Evolutionary conservation across 768 basidiomycete species (phyloP), one percentile per base, ranked within the genome.

Genomic region (Boletus speciosus): DNA sequence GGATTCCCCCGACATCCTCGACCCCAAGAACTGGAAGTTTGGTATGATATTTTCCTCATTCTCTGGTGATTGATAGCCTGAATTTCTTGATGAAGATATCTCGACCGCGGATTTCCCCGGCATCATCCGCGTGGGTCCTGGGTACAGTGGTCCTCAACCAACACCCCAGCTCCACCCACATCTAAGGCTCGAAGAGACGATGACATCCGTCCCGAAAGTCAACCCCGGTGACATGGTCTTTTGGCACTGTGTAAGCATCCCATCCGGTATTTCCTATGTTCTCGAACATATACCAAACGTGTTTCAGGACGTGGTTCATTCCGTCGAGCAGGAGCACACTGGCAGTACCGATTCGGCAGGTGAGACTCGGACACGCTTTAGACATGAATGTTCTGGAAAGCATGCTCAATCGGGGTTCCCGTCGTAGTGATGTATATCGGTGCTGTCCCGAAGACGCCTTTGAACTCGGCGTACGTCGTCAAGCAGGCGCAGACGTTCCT

Each of bases 211-310:
- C 9, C 88, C 88, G 2, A 80, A 76, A 56, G 88, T 91, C 6
- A 73, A 76, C 48, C 88, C 88, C 0, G 90, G 90, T 2, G 89
- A 91, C 63, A 82, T 85, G 61, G 85, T 88, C 4, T 89, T 86
- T 69, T 90, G 88, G 86, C 86, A 88, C 59, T 85, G 83, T 53
- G 81, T 78, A 49, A 40, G 73, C 56, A 2, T 31, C 3, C 0
- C n/a, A 58, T 47, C 5, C 53, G 25, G 7, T 5, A 6, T 32
- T 3, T 47, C 6, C 29, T 10, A 14, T 19, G 2, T n/a, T 34
- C 36, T 6, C 8, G 38, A 35, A 32, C 29, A 12, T 9, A 15
- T 40, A 42, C 5, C 37, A 32, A 15, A 54, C 4, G 48, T 61
- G 55, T 31, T 16, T 42, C 55, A 75, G 74, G 78, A 81, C 51